phyloP scores from a whole-genome alignment of 306 rosid genomes.

The Purshia tridentata region DNA sequence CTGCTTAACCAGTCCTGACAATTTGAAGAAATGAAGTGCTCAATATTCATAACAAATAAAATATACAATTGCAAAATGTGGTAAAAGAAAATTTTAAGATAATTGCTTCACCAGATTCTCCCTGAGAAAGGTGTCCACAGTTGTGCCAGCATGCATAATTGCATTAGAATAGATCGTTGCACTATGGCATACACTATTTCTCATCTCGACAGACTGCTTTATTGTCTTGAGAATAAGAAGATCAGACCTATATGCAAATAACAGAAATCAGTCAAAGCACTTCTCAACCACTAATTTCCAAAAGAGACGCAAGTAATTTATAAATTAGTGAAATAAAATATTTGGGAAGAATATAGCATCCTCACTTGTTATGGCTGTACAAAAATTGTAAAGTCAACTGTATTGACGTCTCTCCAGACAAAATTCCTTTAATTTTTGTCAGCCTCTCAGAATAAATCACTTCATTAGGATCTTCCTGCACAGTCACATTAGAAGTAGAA shows the following conservation, averaged over 20 bases:
- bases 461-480: slow-evolving; percentile 76
- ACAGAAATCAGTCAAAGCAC: slow-evolving; percentile 31
- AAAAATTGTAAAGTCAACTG: slow-evolving; percentile 89
- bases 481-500: slow-evolving; percentile 35
- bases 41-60: slow-evolving; percentile 15
- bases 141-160: slow-evolving; percentile 97
- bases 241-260: slow-evolving; percentile 65
- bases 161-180: slow-evolving; percentile 98
- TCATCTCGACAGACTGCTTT: slow-evolving; percentile 98
- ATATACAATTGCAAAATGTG: slow-evolving; percentile 4
- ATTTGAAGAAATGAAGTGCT: slow-evolving; percentile 20
- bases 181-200: slow-evolving; percentile 95
- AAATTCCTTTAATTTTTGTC: slow-evolving; percentile 80
- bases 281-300: slow-evolving; percentile 9
- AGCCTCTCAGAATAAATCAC: slow-evolving; percentile 74
- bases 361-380: slow-evolving; percentile 97
- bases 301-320: background rate
- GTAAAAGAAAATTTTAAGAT: background rate
- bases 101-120: slow-evolving; percentile 72
- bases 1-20: slow-evolving; percentile 95
- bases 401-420: slow-evolving; percentile 92
- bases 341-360: slow-evolving; percentile 18
- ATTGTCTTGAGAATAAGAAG: slow-evolving; percentile 94
- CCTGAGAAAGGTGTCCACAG: slow-evolving; percentile 94
- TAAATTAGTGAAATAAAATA: slow-evolving; percentile 15